Conservation (phyloP, 1,139 yeast genomes). For the Eremothecium cymbalariae region DNA sequence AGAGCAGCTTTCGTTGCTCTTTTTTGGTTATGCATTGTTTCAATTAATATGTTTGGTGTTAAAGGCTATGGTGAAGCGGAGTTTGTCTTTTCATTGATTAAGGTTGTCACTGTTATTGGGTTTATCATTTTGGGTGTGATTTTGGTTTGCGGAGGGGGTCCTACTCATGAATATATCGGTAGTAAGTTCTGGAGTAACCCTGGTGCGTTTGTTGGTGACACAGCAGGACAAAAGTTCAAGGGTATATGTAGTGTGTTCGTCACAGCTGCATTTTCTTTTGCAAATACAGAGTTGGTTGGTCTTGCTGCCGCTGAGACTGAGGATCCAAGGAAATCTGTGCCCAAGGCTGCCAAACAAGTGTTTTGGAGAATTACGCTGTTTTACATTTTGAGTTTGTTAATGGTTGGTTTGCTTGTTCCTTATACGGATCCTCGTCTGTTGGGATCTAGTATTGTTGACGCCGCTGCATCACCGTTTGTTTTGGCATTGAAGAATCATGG, state of each 20-base stretch:
- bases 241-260: slow-evolving; percentile 45
- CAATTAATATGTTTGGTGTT: slow-evolving; percentile 60
- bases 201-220: slow-evolving; percentile 55
- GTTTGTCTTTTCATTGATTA: slow-evolving; percentile 50
- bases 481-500: slow-evolving; percentile 50
- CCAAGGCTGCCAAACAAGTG: slow-evolving; percentile 66
- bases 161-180: slow-evolving; percentile 47
- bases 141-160: slow-evolving; percentile 63
- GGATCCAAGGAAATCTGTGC: slow-evolving; percentile 66
- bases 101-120: slow-evolving; percentile 55
- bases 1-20: slow-evolving; percentile 41
- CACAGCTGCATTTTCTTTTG: slow-evolving; percentile 50
- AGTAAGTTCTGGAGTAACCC: slow-evolving; percentile 55
- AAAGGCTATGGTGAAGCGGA: slow-evolving; percentile 59
- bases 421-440: slow-evolving; percentile 35
- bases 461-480: slow-evolving; percentile 54
- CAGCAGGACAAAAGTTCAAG: slow-evolving; percentile 36
- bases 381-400: slow-evolving; percentile 42
- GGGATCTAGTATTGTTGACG: slow-evolving; percentile 40
- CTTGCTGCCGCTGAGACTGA: slow-evolving; percentile 81
- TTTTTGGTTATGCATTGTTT: slow-evolving; percentile 50
- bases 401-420: slow-evolving; percentile 43
- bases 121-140: slow-evolving; percentile 63
- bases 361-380: slow-evolving; percentile 64
- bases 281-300: slow-evolving; percentile 71